Evolutionary conservation across 768 basidiomycete species (phyloP).

Genomic region (Grammothele lineata): DNA sequence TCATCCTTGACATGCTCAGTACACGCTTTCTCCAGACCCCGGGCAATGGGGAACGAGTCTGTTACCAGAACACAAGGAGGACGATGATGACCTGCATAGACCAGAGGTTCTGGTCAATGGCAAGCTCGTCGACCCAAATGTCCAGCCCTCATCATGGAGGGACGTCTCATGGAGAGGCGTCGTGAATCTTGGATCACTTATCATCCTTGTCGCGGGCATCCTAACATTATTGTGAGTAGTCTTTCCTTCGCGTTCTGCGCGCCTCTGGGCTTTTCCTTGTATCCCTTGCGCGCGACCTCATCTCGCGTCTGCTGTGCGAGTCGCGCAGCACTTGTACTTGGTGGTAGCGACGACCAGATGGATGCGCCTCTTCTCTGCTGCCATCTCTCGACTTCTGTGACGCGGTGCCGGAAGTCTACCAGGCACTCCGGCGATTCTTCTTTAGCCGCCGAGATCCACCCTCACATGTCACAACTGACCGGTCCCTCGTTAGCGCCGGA

Average conservation of each 20-base stretch:
- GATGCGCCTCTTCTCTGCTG: no score
- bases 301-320: no score
- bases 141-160: constrained; percentile 9
- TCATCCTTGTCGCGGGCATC: constrained; percentile 28
- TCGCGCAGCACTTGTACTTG: no score
- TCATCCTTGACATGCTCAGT: constrained; percentile 22
- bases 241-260: neutral
- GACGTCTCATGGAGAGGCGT: constrained; percentile 35
- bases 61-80: constrained; percentile 29
- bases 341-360: no score
- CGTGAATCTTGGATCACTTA: constrained; percentile 39
- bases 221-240: constrained; percentile 27
- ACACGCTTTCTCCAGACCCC: constrained; percentile 33
- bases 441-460: no score
- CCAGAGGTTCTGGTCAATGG: constrained; percentile 23
- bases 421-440: no score
- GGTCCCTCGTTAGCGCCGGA: constrained; percentile 24
- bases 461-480: no score
- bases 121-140: no score
- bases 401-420: no score
- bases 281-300: no score
- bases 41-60: constrained; percentile 31
- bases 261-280: no score
- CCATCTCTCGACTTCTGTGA: no score
- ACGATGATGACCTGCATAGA: constrained; percentile 35